Base-by-base conservation (phyloP, 2,329 filamentous ascomycete species). In the Rhinocladiella mackenziei region DNA sequence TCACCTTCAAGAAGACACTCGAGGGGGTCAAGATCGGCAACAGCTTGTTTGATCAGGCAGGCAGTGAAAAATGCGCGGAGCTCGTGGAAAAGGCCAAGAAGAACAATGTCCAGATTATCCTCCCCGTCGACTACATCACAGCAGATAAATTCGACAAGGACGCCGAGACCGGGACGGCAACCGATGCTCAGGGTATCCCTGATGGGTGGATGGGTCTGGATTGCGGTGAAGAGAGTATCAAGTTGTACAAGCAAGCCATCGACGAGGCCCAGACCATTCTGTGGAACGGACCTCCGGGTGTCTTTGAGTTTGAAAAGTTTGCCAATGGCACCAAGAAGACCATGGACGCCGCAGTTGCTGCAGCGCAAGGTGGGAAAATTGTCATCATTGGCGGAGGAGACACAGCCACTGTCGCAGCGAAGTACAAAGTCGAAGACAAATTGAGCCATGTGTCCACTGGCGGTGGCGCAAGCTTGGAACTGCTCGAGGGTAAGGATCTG, bases 1-100 rank as follows among this genome's bases (percentile, higher is more conserved):
- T 97, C 76, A 98, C 92, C 60, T 98, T 98, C 81, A 97, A 97
- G 80, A 98, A 98, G 81, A 91, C 88, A n/a, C 79, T 97, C 45
- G 80, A 96, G 72, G 76, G 79, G 65, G 83, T 97, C 62, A 78
- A 83, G 69, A 98, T 98, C 57, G 92, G 92, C 51, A 82, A 82
- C 74, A 92, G 75, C 39, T 78, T 98, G 61, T 98, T 94, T 66
- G 92, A 98, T 61, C 87, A 96, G 75, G 84, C 84, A 39, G 92
- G 92, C 59, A 79, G 84, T 76, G 88, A 96, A 81, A 96, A 86
- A 30, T 91, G 97, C 48, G 81, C 77, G 51, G 75, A 86, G 60
- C 80, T 98, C 55, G 78, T 95, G 53, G 84, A 91, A 72, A 98
- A 97, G 82, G 92, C 94, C 60, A 89, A 95, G 84, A 83, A 84